These are phyloP conservation scores for Xylaria bambusicola DNA, from an alignment of 495 filamentous ascomycete genomes.

Conservation along the genomic window DNA sequence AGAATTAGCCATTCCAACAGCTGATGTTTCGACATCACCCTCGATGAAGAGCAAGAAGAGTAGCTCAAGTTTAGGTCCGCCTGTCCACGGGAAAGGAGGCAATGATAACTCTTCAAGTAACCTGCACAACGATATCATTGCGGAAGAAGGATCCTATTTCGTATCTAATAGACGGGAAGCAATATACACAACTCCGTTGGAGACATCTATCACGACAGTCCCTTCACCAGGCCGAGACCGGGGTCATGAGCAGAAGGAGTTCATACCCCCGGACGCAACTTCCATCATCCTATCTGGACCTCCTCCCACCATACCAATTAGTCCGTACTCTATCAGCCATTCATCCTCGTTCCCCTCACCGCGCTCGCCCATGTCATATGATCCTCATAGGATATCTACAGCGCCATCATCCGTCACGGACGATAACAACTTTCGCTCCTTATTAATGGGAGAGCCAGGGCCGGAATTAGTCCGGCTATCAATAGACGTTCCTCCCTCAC, in stretches of 20 bases:
- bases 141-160: slow-evolving; percentile 35
- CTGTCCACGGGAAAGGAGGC: slow-evolving; percentile 32
- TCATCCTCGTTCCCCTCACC: slow-evolving; percentile 59
- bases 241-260: slow-evolving; percentile 51
- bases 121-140: slow-evolving; percentile 47
- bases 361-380: slow-evolving; percentile 64
- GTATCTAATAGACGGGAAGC: slow-evolving; percentile 34
- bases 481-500: slow-evolving; percentile 81
- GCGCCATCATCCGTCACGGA: slow-evolving; percentile 71
- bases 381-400: slow-evolving; percentile 69
- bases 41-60: slow-evolving; percentile 43
- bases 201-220: slow-evolving; percentile 52
- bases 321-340: slow-evolving; percentile 53
- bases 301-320: slow-evolving; percentile 54
- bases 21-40: slow-evolving; percentile 7
- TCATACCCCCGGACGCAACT: slow-evolving; percentile 53
- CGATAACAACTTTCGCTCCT: slow-evolving; percentile 62
- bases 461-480: slow-evolving; percentile 67
- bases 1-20: slow-evolving; percentile 11
- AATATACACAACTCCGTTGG: slow-evolving; percentile 20
- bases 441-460: slow-evolving; percentile 62
- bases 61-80: slow-evolving; percentile 37
- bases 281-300: slow-evolving; percentile 44
- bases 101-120: slow-evolving; percentile 42
- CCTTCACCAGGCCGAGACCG: slow-evolving; percentile 57